A percentile compares a stretch with the other conserved stretches of the same genome.
Conservation (phyloP, 2,329 filamentous ascomycete genomes). For the Pseudofabraea citricarpa region DNA sequence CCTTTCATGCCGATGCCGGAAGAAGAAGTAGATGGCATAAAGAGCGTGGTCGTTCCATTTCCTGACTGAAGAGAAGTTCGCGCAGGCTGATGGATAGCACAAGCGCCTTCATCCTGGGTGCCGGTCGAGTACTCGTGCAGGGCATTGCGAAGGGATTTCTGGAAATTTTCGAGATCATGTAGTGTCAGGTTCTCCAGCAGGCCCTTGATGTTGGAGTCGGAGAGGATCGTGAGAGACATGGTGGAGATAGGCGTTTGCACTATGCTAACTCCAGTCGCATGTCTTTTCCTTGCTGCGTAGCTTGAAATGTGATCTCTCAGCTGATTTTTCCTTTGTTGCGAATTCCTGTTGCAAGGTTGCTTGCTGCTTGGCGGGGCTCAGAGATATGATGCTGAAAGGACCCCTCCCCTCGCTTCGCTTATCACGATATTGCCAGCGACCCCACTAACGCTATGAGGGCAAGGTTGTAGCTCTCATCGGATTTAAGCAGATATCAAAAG, state of each 20-base stretch:
- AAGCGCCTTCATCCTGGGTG: slow-evolving; percentile 32
- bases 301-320: too few relatives aligned
- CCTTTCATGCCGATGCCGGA: slow-evolving; percentile 65
- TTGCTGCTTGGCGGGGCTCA: too few relatives aligned
- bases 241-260: slow-evolving; percentile 10
- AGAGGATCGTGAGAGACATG: slow-evolving; percentile 56
- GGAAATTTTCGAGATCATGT: slow-evolving; percentile 49
- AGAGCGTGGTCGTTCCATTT: slow-evolving; percentile 58
- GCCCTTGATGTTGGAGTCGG: slow-evolving; percentile 48
- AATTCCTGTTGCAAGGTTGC: too few relatives aligned
- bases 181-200: slow-evolving; percentile 48
- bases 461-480: too few relatives aligned
- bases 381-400: too few relatives aligned
- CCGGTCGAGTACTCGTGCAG: slow-evolving; percentile 60
- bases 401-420: too few relatives aligned
- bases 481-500: too few relatives aligned
- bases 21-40: slow-evolving; percentile 68
- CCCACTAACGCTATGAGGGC: too few relatives aligned
- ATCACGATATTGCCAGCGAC: too few relatives aligned
- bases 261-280: too few relatives aligned
- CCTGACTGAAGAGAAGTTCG: slow-evolving; percentile 44
- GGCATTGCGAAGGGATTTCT: slow-evolving; percentile 42
- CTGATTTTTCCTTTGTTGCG: too few relatives aligned
- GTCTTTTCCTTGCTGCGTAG: too few relatives aligned
- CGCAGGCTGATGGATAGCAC: slow-evolving; percentile 49